Base-by-base conservation (phyloP, 257 asterid species). In the Knoxia roxburghii region DNA sequence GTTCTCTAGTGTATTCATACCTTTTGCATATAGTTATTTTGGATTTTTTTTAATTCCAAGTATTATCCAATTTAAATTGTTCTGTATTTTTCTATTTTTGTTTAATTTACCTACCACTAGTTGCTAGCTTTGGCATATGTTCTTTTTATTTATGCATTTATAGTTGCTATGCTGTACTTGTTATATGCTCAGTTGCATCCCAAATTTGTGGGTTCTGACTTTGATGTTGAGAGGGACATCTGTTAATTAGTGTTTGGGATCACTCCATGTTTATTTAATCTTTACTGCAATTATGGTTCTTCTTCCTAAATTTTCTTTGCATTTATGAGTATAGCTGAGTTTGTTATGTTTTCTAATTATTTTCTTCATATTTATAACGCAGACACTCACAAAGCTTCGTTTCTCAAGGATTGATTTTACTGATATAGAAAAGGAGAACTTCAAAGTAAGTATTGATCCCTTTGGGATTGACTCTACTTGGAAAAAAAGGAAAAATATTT, bases 301-400 rank as follows among this genome's bases (percentile, higher is more conserved):
- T 24, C 61, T 27, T 8, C 21, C 4, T 33, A 20, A 4, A 20
- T 2, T 35, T 7, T 0, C 2, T 57, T 57, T 57, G 43, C 43
- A 57, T 30, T 24, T 18, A 69, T 30, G 59, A 46, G 14, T 6
- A 30, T 21, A 26, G 1, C 3, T 45, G 7, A 2, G 45, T 29
- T 32, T 62, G 26, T 58, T 8, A 5, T 54, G n/a, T 49, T 55
- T 2, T 29, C 27, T 40, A n/a, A 57, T 6, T 17, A 5, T 14
- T 27, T 14, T 57, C 27, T 32, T 58, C 9, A 58, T 45, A 14
- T 24, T 40, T 43, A 62, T n/a, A 50, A 15, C 18, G 56, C 96
- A 94, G 97, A 94, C 90, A 0, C 96, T 94, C 40, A 87, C 97
- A 40, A 94, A 94, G 89, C 97, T 94, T 69, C 89, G 99, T 57